Evolutionary conservation across 768 basidiomycete genomes (phyloP), one percentile per base, ranked within the genome.

Genomic region (Lactifluus rugatus): DNA sequence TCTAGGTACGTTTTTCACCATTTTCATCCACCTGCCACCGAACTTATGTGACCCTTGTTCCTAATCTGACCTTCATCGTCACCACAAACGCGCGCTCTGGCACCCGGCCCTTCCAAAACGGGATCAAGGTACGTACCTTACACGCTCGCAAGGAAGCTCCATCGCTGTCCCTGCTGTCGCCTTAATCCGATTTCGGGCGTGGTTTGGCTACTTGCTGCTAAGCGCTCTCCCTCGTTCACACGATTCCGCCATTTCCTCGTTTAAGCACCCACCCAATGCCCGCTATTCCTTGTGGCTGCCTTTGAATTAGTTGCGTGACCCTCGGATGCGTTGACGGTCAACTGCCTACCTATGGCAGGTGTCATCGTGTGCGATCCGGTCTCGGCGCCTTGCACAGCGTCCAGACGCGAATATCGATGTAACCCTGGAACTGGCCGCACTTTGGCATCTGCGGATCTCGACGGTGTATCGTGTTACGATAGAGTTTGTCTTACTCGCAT

Each of bases 261-360:
- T 39, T 42, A 49, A 44, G 9, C 14, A 11, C 47, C 26, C 37
- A 44, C 54, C 6, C 36, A 60, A 56, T 39, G 10, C 14, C 58
- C 58, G 44, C 49, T n/a, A 28, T 56, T 21, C 34, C 26, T 37
- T 60, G 48, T 41, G 58, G 48, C 58, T 28, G 17, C 39, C 32
- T 34, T n/a, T 25, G 41, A 13, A 23, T 26, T 26, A 19, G 17
- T 10, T 42, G 19, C 16, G 16, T 0, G 16, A 25, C 54, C 37
- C 48, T n/a, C 19, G 37, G n/a, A 51, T 17, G 17, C 34, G 25
- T 32, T 49, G 32, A 32, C 31, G 16, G 44, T 32, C 44, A 55
- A 45, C 9, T 25, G 16, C 45, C 34, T 25, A 11, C 45, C 34
- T 6, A 31, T 48, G 58, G 37, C 54, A 56, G 54, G 34, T 55